Percentiles rank a stretch among this genome's conserved stretches.
These are phyloP conservation scores for Curvularia sp. DNA, from an alignment of 2,329 filamentous ascomycete genomes.

Conservation along the genomic window DNA sequence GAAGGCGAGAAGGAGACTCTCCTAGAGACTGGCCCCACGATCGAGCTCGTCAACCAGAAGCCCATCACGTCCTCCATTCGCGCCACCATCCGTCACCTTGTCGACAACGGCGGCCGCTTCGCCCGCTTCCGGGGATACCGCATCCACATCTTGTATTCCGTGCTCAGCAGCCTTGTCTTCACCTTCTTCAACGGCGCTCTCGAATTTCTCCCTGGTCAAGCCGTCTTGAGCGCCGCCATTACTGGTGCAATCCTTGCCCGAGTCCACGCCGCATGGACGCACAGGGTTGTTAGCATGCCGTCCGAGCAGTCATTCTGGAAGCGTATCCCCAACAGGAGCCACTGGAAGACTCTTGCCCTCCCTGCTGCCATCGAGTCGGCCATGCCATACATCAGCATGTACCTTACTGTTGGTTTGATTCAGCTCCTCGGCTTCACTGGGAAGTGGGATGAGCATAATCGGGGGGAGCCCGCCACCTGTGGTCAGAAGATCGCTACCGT, in stretches of 20 bases:
- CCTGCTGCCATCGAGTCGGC: conserved; percentile 71
- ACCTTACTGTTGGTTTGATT: conserved; percentile 57
- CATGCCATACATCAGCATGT: conserved; percentile 61
- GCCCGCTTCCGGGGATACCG: conserved; percentile 73
- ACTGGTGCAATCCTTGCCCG: conserved; percentile 69
- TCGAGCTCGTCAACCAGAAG: conserved; percentile 57
- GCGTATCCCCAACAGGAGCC: conserved; percentile 71
- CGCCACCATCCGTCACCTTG: conserved; percentile 66
- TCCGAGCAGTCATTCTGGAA: conserved; percentile 66
- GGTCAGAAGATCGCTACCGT: conserved; percentile 39
- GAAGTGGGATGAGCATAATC: too few species aligned
- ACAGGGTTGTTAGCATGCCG: conserved; percentile 79
- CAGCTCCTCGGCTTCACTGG: conserved; percentile 48
- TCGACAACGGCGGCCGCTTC: conserved; percentile 66
- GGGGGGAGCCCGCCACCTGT: conserved; percentile 28
- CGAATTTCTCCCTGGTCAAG: conserved; percentile 53
- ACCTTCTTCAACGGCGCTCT: conserved; percentile 55
- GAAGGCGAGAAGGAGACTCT: conserved; percentile 49
- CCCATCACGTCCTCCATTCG: conserved; percentile 69
- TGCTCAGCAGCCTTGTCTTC: conserved; percentile 49
- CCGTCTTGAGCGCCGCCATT: conserved; percentile 63
- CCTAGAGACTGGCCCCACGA: conserved; percentile 50
- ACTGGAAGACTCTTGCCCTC: conserved; percentile 71
- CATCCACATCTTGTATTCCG: conserved; percentile 52
- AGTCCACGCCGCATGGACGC: conserved; percentile 79